These are phyloP conservation scores for Candida oleophila DNA, from an alignment of 805 yeast species.

Conservation along the genomic window DNA sequence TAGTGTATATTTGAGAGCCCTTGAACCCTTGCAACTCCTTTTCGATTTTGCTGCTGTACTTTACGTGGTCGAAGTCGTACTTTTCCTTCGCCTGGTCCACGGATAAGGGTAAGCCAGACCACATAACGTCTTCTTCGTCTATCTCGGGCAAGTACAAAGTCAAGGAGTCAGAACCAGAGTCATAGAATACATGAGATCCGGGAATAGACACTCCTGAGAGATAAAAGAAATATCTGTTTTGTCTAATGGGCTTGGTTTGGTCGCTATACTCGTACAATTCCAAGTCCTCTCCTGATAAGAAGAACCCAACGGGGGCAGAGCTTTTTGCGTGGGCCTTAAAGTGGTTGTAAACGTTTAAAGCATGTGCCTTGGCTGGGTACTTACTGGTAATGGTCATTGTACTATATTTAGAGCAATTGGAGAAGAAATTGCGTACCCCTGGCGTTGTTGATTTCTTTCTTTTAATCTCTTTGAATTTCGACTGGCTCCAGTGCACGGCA, in stretches of 20 bases:
- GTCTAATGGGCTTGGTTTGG: constrained; percentile 75
- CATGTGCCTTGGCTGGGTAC: constrained; percentile 85
- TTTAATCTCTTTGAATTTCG: not conserved
- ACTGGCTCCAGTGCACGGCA: not conserved
- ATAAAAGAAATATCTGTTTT: constrained; percentile 87
- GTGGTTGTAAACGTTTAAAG: constrained; percentile 48
- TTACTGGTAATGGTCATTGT: constrained; percentile 26
- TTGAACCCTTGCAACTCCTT: constrained; percentile 10
- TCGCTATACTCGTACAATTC: constrained; percentile 75
- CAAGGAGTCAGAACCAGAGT: constrained; percentile 51
- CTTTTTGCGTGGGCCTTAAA: constrained; percentile 28
- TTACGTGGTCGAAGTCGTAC: constrained; percentile 82
- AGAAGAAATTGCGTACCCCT: too few species aligned
- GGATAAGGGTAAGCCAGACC: constrained; percentile 88
- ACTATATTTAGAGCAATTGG: too few species aligned
- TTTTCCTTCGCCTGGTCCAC: constrained; percentile 59
- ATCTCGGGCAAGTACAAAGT: constrained; percentile 79
- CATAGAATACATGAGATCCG: constrained; percentile 67
- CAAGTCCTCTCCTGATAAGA: constrained; percentile 59
- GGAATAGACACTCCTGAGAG: constrained; percentile 81
- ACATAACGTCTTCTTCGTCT: constrained; percentile 88
- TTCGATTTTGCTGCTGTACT: constrained; percentile 54
- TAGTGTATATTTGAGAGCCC: constrained; percentile 42
- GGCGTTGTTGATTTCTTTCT: too few species aligned
- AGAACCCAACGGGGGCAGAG: constrained; percentile 37